Evolutionary conservation across 495 filamentous ascomycete genomes (phyloP).

Genomic region (Annulohypoxylon bovei): DNA sequence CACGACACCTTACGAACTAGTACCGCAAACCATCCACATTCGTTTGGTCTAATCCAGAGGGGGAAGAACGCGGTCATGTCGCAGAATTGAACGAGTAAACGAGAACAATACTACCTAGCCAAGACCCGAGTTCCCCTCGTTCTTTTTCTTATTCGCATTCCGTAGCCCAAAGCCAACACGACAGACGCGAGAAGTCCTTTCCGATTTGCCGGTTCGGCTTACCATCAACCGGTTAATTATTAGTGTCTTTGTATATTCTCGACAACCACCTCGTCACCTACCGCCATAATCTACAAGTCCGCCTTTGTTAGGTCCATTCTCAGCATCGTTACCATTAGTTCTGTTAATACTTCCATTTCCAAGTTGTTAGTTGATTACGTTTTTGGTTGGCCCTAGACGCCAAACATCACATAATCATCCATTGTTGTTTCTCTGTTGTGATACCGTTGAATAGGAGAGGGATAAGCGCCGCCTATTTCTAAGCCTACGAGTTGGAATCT

Average conservation of each 20-base stretch:
- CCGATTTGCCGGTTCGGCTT: conserved; percentile 20
- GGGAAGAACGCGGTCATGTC: conserved; percentile 29
- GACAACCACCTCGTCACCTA: conserved; percentile 11
- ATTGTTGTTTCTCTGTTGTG: conserved; percentile 15
- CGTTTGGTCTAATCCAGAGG: conserved; percentile 29
- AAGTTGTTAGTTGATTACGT: not conserved
- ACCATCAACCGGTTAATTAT: not conserved
- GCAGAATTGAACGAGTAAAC: conserved; percentile 25
- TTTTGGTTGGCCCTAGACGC: conserved; percentile 12
- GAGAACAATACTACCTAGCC: conserved; percentile 19
- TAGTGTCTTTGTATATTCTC: conserved; percentile 3
- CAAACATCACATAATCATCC: conserved; percentile 11
- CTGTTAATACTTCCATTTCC: conserved; percentile 13
- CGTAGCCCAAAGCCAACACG: conserved; percentile 11
- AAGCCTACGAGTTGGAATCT: conserved; percentile 12
- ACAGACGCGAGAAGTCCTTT: conserved; percentile 17
- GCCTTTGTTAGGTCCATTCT: not conserved
- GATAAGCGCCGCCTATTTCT: conserved; percentile 1
- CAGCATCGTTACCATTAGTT: conserved; percentile 10
- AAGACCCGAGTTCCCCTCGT: conserved; percentile 25
- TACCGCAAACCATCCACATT: conserved; percentile 25
- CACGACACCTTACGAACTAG: conserved; percentile 14
- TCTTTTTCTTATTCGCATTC: conserved; percentile 21
- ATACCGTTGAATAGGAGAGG: conserved; percentile 21
- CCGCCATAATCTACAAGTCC: not conserved